Percentiles rank a stretch among this genome's conserved stretches.
Conservation (phyloP, 768 basidiomycete species). For the Tulasnella sp. region DNA sequence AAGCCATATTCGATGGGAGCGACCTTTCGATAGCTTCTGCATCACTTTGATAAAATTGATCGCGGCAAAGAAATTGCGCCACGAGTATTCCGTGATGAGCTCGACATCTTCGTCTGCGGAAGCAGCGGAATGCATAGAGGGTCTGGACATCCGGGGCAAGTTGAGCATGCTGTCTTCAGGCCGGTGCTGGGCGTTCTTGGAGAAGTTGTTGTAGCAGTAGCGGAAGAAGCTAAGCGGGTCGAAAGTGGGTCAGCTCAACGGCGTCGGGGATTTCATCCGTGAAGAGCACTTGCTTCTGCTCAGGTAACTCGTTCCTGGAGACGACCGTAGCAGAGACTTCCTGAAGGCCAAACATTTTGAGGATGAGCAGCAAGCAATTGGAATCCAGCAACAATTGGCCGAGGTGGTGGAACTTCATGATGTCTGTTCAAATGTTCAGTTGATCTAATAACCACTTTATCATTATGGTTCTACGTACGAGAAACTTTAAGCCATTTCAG, state of each 20-base stretch:
- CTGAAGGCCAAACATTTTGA: constrained; percentile 98
- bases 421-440: constrained; percentile 41
- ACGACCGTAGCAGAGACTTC: constrained; percentile 76
- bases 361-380: constrained; percentile 81
- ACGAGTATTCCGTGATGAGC: constrained; percentile 86
- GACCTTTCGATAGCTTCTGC: constrained; percentile 93
- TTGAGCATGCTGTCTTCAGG: constrained; percentile 58
- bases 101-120: constrained; percentile 67
- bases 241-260: neutral
- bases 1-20: constrained; percentile 90
- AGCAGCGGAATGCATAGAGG: neutral
- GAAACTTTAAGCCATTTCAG: constrained; percentile 99
- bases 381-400: constrained; percentile 93
- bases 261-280: neutral
- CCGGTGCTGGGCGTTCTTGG: constrained; percentile 45
- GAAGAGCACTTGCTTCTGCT: constrained; percentile 53
- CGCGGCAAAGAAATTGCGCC: constrained; percentile 94
- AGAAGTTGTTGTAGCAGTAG: constrained; percentile 73
- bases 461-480: constrained; percentile 55
- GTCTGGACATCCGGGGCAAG: constrained; percentile 31
- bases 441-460: neutral
- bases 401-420: constrained; percentile 97
- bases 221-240: constrained; percentile 72
- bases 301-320: constrained; percentile 79
- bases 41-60: constrained; percentile 98